Percentiles rank a stretch among this genome's conserved stretches.
phyloP scores from a whole-genome alignment of 768 basidiomycete genomes.

The Hericium erinaceus region DNA sequence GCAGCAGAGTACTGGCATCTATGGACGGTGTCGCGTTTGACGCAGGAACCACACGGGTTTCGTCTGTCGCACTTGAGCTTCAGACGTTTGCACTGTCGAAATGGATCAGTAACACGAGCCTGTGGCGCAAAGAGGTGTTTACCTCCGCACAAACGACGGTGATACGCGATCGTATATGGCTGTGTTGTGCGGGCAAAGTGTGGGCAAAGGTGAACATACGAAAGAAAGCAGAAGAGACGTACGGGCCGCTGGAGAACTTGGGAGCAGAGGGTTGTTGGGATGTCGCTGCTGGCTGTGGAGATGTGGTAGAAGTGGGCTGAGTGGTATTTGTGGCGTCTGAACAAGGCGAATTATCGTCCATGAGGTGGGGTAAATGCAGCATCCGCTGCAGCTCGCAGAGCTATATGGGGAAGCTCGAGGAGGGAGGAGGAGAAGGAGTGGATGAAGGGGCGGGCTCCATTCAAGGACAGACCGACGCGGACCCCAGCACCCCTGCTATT shows the following conservation, averaged over 20 bases:
- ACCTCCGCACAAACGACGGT: constrained; percentile 82
- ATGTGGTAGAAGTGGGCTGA: not conserved
- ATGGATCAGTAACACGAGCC: not conserved
- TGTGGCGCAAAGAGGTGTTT: constrained; percentile 10
- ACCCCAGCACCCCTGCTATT: not conserved
- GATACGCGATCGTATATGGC: constrained; percentile 66
- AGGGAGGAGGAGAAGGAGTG: not conserved
- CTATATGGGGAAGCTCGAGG: not conserved
- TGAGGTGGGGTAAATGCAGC: not conserved
- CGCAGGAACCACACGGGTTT: constrained; percentile 68
- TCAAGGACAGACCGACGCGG: not conserved
- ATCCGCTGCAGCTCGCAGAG: too few species aligned
- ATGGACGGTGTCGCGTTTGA: constrained; percentile 66
- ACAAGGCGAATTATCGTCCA: constrained; percentile 3
- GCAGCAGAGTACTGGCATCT: constrained; percentile 74
- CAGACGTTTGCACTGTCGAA: constrained; percentile 68
- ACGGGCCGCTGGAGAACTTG: constrained; percentile 24
- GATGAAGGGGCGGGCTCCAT: not conserved
- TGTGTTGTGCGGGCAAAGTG: constrained; percentile 16
- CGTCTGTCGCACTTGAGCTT: constrained; percentile 81
- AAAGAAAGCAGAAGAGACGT: constrained; percentile 8
- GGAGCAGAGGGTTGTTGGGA: constrained; percentile 5
- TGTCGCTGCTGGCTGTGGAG: not conserved
- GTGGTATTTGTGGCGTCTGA: constrained; percentile 1
- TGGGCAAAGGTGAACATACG: not conserved